Percentiles rank a stretch among this genome's conserved stretches.
Conservation (phyloP, 2,329 filamentous ascomycete genomes). For the Hypoxylon sp. region DNA sequence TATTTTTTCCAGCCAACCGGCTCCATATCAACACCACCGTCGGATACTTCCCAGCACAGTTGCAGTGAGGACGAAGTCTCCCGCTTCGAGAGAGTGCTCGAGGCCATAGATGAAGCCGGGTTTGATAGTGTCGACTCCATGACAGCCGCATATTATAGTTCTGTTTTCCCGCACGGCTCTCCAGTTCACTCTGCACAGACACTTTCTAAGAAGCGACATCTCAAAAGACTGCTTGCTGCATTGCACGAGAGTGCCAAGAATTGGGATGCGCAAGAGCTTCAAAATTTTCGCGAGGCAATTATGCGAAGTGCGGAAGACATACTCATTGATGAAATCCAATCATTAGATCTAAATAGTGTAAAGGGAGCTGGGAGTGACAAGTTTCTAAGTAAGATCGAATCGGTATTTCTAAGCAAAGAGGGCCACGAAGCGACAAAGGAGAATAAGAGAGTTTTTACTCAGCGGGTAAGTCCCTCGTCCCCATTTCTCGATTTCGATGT, state of each 20-base stretch:
- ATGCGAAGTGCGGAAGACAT: constrained; percentile 14
- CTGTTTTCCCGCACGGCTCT: background rate
- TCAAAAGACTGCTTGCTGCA: background rate
- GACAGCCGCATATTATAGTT: constrained; percentile 9
- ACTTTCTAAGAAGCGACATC: constrained; percentile 12
- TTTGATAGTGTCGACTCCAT: constrained; percentile 13
- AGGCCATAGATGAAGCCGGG: constrained; percentile 7
- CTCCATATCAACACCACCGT: background rate
- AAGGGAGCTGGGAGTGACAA: constrained; percentile 6
- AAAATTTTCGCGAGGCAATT: constrained; percentile 10
- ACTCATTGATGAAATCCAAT: constrained; percentile 12
- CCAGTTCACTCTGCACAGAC: constrained; percentile 9
- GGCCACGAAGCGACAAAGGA: constrained; percentile 9
- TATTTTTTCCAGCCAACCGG: background rate
- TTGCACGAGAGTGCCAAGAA: constrained; percentile 12
- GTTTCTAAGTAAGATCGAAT: constrained; percentile 1
- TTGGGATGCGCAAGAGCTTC: constrained; percentile 13
- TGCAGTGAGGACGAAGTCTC: background rate
- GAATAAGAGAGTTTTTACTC: constrained; percentile 6
- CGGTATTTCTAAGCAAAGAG: constrained; percentile 1
- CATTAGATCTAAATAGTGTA: constrained; percentile 3
- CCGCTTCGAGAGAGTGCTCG: constrained; percentile 11
- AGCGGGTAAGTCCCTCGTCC: constrained; percentile 1
- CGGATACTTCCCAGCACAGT: background rate
- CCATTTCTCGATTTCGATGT: background rate